These are phyloP conservation scores for Cetradonia linearis DNA, from an alignment of 495 filamentous ascomycete genomes.

Conservation along the genomic window DNA sequence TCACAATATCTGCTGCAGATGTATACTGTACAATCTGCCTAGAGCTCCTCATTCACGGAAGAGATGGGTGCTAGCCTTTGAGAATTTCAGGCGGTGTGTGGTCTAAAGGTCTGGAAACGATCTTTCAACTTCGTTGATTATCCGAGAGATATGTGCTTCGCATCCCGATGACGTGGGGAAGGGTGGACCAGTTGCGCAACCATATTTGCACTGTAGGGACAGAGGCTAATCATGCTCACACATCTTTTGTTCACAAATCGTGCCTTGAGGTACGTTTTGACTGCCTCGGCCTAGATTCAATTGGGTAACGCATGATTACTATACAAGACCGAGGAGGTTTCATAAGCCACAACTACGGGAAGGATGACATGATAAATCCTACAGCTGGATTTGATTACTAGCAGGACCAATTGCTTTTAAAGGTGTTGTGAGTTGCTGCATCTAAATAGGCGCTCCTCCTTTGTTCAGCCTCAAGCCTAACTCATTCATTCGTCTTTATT, in stretches of 20 bases:
- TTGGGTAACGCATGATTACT: background rate
- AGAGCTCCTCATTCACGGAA: too few species aligned
- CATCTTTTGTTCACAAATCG: background rate
- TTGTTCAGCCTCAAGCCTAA: background rate
- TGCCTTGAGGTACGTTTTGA: background rate
- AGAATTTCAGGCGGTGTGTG: too few species aligned
- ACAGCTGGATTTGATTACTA: background rate
- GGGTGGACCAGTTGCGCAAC: too few species aligned
- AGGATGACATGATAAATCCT: background rate
- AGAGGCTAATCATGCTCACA: too few species aligned
- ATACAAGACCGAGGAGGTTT: background rate
- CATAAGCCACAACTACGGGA: background rate
- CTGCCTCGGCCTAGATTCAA: conserved; percentile 12
- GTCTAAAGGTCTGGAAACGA: too few species aligned
- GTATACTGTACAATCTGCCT: too few species aligned
- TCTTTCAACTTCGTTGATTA: too few species aligned
- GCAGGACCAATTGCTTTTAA: background rate
- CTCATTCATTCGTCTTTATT: background rate
- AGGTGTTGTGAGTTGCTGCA: background rate
- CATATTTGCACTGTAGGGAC: too few species aligned
- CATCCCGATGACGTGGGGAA: too few species aligned
- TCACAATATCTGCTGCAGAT: too few species aligned
- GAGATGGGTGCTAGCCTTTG: too few species aligned
- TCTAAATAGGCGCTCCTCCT: background rate
- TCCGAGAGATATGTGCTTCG: too few species aligned